Evolutionary conservation across 495 filamentous ascomycete species (phyloP), one percentile per base, ranked within the genome.

Genomic region (Tuber umbilicatum): DNA sequence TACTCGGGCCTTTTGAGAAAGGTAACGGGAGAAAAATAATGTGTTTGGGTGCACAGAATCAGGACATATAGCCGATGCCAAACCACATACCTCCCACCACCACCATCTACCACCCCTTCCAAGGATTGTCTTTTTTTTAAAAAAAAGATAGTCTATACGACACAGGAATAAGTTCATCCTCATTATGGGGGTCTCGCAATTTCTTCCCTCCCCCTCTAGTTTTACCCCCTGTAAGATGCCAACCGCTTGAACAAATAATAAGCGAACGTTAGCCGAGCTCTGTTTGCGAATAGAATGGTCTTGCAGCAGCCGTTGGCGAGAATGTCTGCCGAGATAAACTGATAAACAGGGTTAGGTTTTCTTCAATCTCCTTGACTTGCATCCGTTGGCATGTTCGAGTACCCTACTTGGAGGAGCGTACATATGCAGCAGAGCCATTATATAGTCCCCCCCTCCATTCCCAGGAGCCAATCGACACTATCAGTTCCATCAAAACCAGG

Each of bases 331-430:
- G 27, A 35, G 55, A 64, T 64, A 64, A 19, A 35, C 55, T 64
- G 27, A 64, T 64, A 64, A 64, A 35, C 55, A 64, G 55, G 55
- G 55, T 64, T 64, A 64, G 55, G 55, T 64, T 64, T 50, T 35
- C 55, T 31, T 64, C 27, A 35, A 17, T 31, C 55, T 35, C 19
- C 16, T 31, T 31, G 27, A 64, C 5, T 17, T 64, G 55, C 55
- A 64, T 64, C 55, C 55, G 55, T 64, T 64, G 55, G 55, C 55
- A 64, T 35, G 55, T 31, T 35, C 55, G 55, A 35, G 55, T 64
- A 35, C 55, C 35, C n/a, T 64, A 17, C 27, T 64, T 64, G 55
- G 55, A 64, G 55, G 27, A 64, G 55, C 27, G 35, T 19, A 64
- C 55, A 64, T 64, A 64, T 64, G 55, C 55, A 35, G 14, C 6